Evolutionary conservation across 192 early-diverging fungal genomes (phyloP), one percentile per base, ranked within the genome.

Genomic region (Dissophora ornata): DNA sequence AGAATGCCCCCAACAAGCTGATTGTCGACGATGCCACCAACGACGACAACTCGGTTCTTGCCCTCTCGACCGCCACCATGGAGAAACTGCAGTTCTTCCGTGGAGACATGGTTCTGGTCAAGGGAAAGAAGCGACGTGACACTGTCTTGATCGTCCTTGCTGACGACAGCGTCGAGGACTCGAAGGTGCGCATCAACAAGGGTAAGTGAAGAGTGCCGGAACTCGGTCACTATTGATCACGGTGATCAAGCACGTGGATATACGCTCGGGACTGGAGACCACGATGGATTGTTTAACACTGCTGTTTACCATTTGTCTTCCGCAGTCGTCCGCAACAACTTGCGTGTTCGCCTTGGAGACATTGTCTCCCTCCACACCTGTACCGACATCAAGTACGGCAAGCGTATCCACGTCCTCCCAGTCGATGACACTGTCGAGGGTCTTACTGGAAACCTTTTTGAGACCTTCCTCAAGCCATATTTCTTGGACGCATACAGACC

Each of bases 351-450:
- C 30, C 90, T 98, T 51, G 97, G 97, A 52, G 97, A 99, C 84
- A 87, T 99, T 60, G 95, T 99, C 54, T 90, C 91, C 19, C 92
- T 99, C 68, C 95, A 98, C 80, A 89, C 97, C n/a, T 95, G 92
- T 81, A 85, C 93, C 28, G 97, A 99, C 80, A 99, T 99, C 88
- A 94, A 97, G 84, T 96, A 97, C 79, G 97, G 96, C 58, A 92
- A 93, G 81, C 94, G 94, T 65, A 94, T 99, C 69, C 95, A 98
- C 58, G 95, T 98, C 34, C 84, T 97, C 36, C 97, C 97, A 47
- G 96, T 98, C 54, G 96, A 98, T 81, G 97, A 99, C 82, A 96
- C 97, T 62, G 88, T 99, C 59, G 97, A 99, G 82, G 97, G 97
- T 24, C 82, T 99, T 53, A 95, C 96, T 15, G 97, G 97, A 29